phyloP scores from a whole-genome alignment of 2,329 filamentous ascomycete genomes.

The Pseudogymnoascus sp. region DNA sequence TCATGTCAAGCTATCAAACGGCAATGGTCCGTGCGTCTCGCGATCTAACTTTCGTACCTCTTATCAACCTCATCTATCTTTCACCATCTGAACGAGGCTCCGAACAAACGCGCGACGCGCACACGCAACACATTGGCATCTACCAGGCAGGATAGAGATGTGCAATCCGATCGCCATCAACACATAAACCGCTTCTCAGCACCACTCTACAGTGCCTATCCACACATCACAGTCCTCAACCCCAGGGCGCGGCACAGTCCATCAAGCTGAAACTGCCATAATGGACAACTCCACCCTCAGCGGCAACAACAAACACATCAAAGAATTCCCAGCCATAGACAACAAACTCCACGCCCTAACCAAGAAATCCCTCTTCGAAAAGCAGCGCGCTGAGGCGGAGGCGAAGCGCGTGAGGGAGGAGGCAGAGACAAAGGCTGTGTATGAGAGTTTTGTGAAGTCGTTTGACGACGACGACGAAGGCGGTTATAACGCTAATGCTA shows the following conservation, averaged over 20 bases:
- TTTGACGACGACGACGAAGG: conserved; percentile 52
- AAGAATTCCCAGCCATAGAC: conserved; percentile 61
- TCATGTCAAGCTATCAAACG: neutral
- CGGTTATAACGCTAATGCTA: conserved; percentile 19
- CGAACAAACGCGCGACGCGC: neutral
- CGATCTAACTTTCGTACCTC: neutral
- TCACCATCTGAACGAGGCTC: neutral
- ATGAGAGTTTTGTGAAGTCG: conserved; percentile 80
- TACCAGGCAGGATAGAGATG: neutral
- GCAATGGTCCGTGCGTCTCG: neutral
- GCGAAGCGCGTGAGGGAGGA: conserved; percentile 79
- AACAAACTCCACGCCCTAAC: conserved; percentile 72
- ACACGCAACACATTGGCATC: neutral
- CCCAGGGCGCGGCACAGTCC: neutral
- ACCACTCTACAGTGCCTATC: neutral
- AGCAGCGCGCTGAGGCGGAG: conserved; percentile 81
- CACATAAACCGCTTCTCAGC: neutral
- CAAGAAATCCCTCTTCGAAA: conserved; percentile 83
- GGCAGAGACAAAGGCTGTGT: conserved; percentile 79
- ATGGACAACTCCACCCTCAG: neutral
- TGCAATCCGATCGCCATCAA: neutral
- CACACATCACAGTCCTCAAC: neutral
- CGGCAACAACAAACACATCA: conserved; percentile 22
- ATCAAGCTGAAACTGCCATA: neutral
- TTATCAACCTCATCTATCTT: neutral